Conservation (phyloP, 169 alveolate genomes). For the Cryptosporidium bovis region DNA sequence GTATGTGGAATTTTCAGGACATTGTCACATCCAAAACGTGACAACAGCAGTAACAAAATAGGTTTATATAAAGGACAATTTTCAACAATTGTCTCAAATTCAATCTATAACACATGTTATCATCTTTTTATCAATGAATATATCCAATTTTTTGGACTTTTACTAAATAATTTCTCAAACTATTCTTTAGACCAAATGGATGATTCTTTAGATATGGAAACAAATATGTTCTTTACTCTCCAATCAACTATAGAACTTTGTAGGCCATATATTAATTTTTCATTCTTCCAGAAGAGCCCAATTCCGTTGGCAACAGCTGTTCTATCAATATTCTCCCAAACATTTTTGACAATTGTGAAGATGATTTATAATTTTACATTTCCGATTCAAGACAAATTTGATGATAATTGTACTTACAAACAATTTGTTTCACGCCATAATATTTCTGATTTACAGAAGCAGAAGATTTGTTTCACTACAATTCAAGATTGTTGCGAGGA, state of each 20-base stretch:
- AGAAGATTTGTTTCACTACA: slow-evolving; percentile 35
- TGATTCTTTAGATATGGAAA: slow-evolving; percentile 22
- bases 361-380: not conserved
- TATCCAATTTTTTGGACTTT: slow-evolving; percentile 55
- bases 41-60: not conserved
- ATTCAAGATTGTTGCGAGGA: slow-evolving; percentile 73
- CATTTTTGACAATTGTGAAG: slow-evolving; percentile 23
- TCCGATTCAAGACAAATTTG: not conserved
- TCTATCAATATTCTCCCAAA: slow-evolving; percentile 59
- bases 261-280: slow-evolving; percentile 51
- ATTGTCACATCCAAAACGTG: not conserved
- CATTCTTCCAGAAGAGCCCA: slow-evolving; percentile 55
- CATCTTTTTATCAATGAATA: slow-evolving; percentile 56
- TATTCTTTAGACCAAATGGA: slow-evolving; percentile 2
- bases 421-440: not conserved
- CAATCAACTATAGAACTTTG: slow-evolving; percentile 55
- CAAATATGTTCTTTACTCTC: slow-evolving; percentile 14
- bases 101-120: slow-evolving; percentile 32
- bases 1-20: slow-evolving; percentile 56
- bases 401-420: not conserved
- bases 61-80: slow-evolving; percentile 1
- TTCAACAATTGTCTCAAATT: slow-evolving; percentile 1
- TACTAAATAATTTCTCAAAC: slow-evolving; percentile 18
- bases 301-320: slow-evolving; percentile 58
- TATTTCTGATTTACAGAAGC: slow-evolving; percentile 56